Evolutionary conservation across 2,329 filamentous ascomycete species (phyloP).

Genomic region (Colletotrichum phormii): DNA sequence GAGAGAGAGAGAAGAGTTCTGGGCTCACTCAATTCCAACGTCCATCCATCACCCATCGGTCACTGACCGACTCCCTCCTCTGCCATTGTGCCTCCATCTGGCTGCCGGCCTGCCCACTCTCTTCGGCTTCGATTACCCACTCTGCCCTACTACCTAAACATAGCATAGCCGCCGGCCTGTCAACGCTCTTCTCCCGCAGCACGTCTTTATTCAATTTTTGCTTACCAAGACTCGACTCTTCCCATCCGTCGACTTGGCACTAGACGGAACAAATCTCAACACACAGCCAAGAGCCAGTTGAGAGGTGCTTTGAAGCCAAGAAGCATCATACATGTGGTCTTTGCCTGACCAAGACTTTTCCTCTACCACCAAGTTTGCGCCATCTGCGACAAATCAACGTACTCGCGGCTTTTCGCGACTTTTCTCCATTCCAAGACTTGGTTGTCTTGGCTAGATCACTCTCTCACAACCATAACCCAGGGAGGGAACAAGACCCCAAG

Average conservation of each 20-base stretch:
- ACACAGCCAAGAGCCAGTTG: not conserved
- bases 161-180: not conserved
- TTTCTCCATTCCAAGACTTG: not conserved
- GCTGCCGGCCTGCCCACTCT: not conserved
- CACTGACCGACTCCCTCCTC: not conserved
- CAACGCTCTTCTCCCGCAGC: not conserved
- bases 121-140: not conserved
- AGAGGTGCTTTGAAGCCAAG: not conserved
- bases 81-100: not conserved
- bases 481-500: not conserved
- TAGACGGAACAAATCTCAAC: not conserved
- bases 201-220: not conserved
- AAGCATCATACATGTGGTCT: too few relatives aligned
- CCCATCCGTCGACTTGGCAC: not conserved
- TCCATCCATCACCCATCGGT: constrained; percentile 8
- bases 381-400: not conserved
- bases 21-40: constrained; percentile 24
- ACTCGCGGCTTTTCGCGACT: not conserved
- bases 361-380: not conserved
- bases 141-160: not conserved
- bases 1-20: constrained; percentile 12
- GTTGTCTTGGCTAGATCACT: not conserved
- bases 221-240: not conserved
- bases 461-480: constrained; percentile 7
- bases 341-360: not conserved